These are phyloP conservation scores for Begonia masoniana DNA, from an alignment of 306 rosid species.

Conservation along the genomic window DNA sequence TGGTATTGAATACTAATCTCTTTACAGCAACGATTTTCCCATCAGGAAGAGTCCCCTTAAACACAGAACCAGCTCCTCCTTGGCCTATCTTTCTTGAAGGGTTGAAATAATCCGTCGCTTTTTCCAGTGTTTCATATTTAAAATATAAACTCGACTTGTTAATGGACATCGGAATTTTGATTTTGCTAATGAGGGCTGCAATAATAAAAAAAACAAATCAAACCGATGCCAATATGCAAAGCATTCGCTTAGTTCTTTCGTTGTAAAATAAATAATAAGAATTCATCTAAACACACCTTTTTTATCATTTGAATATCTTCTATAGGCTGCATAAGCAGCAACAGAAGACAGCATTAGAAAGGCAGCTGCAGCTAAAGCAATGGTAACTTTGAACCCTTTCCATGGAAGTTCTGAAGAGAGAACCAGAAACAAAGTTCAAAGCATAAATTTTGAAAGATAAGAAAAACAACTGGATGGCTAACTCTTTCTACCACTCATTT, in stretches of 20 bases:
- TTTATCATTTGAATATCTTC: slow-evolving; percentile 25
- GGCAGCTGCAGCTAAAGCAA: slow-evolving; percentile 42
- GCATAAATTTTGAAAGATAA: too few species aligned
- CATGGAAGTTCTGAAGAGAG: slow-evolving; percentile 24
- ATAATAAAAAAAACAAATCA: slow-evolving; percentile 10
- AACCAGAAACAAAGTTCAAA: neutral
- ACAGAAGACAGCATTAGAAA: slow-evolving; percentile 30
- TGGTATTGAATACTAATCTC: slow-evolving; percentile 72
- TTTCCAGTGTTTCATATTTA: slow-evolving; percentile 72
- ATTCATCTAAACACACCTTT: slow-evolving; percentile 19
- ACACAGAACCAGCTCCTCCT: slow-evolving; percentile 88
- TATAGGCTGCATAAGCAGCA: slow-evolving; percentile 39
- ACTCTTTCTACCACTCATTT: too few species aligned
- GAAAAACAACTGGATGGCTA: too few species aligned
- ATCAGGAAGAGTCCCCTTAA: slow-evolving; percentile 55
- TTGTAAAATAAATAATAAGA: neutral
- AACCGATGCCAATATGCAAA: neutral
- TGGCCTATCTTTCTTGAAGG: slow-evolving; percentile 60
- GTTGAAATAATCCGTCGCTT: slow-evolving; percentile 61
- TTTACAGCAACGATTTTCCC: slow-evolving; percentile 64
- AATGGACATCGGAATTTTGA: slow-evolving; percentile 20
- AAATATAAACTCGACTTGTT: slow-evolving; percentile 45
- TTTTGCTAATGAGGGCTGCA: slow-evolving; percentile 15
- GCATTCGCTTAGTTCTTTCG: neutral
- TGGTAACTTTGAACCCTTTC: slow-evolving; percentile 37